Percentiles rank a stretch among this genome's conserved stretches.
Evolutionary conservation across 1,284 basidiomycete species (phyloP).

Genomic region (Phellopilus nigrolimitatus): DNA sequence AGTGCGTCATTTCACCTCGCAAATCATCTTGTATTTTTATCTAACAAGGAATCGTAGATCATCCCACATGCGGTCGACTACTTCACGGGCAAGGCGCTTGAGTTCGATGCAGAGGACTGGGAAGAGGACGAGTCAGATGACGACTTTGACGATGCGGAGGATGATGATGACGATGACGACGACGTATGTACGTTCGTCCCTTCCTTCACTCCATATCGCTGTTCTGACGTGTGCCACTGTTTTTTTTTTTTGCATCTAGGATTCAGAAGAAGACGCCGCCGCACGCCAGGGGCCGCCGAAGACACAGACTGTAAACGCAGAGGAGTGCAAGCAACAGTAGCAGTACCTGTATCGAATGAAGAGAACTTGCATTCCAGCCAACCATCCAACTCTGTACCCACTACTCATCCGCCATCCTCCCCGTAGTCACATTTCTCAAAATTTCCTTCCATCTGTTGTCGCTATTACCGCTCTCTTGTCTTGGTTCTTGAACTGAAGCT

Average conservation of each 20-base stretch:
- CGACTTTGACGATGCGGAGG: slow-evolving; percentile 51
- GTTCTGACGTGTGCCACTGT: too few species aligned
- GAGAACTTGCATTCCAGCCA: too few species aligned
- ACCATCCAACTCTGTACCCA: too few species aligned
- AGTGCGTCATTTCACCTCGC: slow-evolving; percentile 35
- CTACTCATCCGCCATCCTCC: too few species aligned
- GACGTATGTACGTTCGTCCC: slow-evolving; percentile 38
- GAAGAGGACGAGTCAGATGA: slow-evolving; percentile 62
- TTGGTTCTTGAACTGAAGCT: too few species aligned
- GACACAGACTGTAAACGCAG: slow-evolving; percentile 53
- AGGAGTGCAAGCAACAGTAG: slow-evolving; percentile 88
- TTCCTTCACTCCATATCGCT: too few species aligned
- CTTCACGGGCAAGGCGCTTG: slow-evolving; percentile 96
- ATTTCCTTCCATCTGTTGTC: too few species aligned
- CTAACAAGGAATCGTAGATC: too few species aligned
- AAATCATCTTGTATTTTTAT: not conserved
- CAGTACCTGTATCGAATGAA: too few species aligned
- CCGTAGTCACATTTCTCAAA: too few species aligned
- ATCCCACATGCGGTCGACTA: slow-evolving; percentile 93
- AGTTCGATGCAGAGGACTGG: slow-evolving; percentile 78
- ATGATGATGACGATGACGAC: slow-evolving; percentile 39
- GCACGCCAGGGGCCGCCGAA: slow-evolving; percentile 49
- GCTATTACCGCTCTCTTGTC: too few species aligned
- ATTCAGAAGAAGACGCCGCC: slow-evolving; percentile 58
- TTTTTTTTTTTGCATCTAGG: slow-evolving; percentile 32